Evolutionary conservation across 2,329 filamentous ascomycete genomes (phyloP), one percentile per base, ranked within the genome.

Genomic region (Helicocarpus griseus): DNA sequence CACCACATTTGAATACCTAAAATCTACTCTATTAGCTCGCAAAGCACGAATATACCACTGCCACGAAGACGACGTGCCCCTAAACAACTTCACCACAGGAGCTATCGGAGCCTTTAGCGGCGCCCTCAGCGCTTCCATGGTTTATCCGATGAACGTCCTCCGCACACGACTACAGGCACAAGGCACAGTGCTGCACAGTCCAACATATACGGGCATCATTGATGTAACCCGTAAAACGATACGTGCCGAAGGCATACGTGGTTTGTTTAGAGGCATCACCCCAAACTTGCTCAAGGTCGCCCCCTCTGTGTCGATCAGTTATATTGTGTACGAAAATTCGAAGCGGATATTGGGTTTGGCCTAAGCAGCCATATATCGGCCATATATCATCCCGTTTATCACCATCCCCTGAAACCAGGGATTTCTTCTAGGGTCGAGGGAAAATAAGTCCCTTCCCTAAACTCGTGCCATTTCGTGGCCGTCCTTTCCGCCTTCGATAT

Each of bases 251-350:
- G 93, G 93, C 1, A 66, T 87, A 35, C 79, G 87, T 53, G 93
- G 93, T 2, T 75, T 98, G 52, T 98, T 95, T 77, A 95, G 94
- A 70, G 93, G 93, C 1, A 75, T 97, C 57, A 95, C 91, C 39
- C 93, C 93, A 4, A 98, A 97, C 65, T 75, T 98, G 36, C 77
- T 98, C 60, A 98, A 98, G 74, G 93, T 98, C 33, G 89, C 93
- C 8, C 93, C 93, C 2, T 89, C 93, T 28, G 85, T 98, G 50
- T 95, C 89, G 61, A 97, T 98, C 66, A 90, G 89, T 50, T 95
- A 93, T 76, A 82, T 95, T 62, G 86, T 93, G 54, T 95, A 95
- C 65, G 89, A 95, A 72, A 93, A 93, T 64, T 82, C 87, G 51
- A 95, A 95, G 75, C 80, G 77, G 60, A 66, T 86, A 31, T 74